A percentile compares a stretch with the other conserved stretches of the same genome.
These are phyloP conservation scores for Groenewaldozyma tartarivorans DNA, from an alignment of 805 yeast species.

Conservation along the genomic window DNA sequence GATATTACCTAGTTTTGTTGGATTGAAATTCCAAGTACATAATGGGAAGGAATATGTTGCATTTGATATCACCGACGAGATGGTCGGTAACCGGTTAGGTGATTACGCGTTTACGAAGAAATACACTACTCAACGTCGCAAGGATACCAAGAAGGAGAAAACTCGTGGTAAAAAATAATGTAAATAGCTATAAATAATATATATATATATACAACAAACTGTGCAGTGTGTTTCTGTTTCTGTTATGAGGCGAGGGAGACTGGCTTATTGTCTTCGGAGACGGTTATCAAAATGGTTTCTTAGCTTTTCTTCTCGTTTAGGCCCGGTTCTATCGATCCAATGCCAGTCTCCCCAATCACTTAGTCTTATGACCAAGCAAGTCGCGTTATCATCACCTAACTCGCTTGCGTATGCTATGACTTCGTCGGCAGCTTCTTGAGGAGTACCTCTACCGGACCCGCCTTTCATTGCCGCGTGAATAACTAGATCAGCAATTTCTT, in stretches of 20 bases:
- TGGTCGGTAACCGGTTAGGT: constrained; percentile 94
- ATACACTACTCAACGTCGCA: constrained; percentile 40
- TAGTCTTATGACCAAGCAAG: constrained; percentile 70
- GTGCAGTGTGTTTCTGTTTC: not conserved
- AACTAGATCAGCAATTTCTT: constrained; percentile 81
- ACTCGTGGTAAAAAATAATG: constrained; percentile 4
- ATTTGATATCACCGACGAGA: constrained; percentile 78
- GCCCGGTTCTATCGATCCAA: constrained; percentile 70
- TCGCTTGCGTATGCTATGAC: constrained; percentile 73
- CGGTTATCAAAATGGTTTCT: constrained; percentile 28
- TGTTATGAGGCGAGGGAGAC: no score
- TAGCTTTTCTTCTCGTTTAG: constrained; percentile 61
- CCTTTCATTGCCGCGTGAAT: constrained; percentile 45
- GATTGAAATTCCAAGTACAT: constrained; percentile 87
- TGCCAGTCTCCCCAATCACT: constrained; percentile 92
- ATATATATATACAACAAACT: not conserved
- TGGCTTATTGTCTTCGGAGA: not conserved
- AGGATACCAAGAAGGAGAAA: constrained; percentile 50
- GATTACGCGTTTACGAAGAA: constrained; percentile 77
- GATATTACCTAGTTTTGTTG: constrained; percentile 91
- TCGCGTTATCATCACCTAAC: constrained; percentile 95
- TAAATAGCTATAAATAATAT: not conserved
- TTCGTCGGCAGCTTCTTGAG: constrained; percentile 79
- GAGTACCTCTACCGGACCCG: constrained; percentile 66
- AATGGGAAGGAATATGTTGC: constrained; percentile 93